A percentile compares a stretch with the other conserved stretches of the same genome.
These are phyloP conservation scores for Starmerella floricola DNA, from an alignment of 805 yeast species.

Conservation along the genomic window DNA sequence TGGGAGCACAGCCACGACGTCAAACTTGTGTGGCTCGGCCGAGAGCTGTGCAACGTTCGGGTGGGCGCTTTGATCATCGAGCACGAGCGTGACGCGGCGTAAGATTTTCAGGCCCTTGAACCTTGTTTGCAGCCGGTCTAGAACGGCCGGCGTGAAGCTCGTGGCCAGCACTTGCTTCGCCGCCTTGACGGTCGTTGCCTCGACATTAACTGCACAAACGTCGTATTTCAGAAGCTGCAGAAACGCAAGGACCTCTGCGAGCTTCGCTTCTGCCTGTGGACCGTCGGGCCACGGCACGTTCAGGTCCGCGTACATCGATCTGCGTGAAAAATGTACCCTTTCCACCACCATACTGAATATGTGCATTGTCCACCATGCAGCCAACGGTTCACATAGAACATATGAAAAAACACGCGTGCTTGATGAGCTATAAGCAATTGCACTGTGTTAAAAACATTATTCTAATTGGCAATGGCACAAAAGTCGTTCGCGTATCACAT, in stretches of 20 bases:
- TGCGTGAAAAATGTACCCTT: background rate
- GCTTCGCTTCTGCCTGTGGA: conserved; percentile 10
- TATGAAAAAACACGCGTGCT: too few species aligned
- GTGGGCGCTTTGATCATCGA: conserved; percentile 40
- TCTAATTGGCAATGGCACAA: too few species aligned
- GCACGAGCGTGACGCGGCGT: conserved; percentile 60
- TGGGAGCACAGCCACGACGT: conserved; percentile 74
- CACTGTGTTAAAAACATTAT: too few species aligned
- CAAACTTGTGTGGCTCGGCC: conserved; percentile 37
- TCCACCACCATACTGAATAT: background rate
- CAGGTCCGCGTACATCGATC: conserved; percentile 28
- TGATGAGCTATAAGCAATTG: too few species aligned
- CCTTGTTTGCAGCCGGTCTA: conserved; percentile 25
- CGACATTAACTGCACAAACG: conserved; percentile 63
- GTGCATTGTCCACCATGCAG: too few species aligned
- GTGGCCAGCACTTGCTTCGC: conserved; percentile 15
- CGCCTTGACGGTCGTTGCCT: conserved; percentile 13
- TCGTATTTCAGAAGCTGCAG: conserved; percentile 45
- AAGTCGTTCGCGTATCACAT: too few species aligned
- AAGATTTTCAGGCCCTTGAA: conserved; percentile 40
- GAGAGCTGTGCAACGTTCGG: conserved; percentile 11
- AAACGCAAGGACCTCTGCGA: conserved; percentile 21
- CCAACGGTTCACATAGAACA: too few species aligned
- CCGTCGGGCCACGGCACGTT: conserved; percentile 30
- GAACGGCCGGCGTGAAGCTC: conserved; percentile 21